Base-by-base conservation (phyloP, 768 basidiomycete species). In the Mycena galericulata region DNA sequence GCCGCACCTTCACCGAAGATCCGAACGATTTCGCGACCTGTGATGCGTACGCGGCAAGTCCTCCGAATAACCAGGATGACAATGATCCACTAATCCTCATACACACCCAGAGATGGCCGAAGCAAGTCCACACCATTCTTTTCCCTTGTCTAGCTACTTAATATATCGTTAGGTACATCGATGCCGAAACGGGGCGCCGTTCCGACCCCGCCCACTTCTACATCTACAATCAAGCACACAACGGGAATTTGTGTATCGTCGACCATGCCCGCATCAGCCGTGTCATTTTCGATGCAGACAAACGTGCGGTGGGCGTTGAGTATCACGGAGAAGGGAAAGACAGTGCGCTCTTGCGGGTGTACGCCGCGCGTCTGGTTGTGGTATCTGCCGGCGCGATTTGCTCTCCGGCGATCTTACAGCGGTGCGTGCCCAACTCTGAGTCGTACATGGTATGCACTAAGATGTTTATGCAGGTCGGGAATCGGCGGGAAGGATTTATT, bases 391-490 rank as follows among this genome's bases (percentile, higher is more conserved):
- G 87, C 0, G 80, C 88, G 1, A 86, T 89, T 59, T 87, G 88
- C 20, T 86, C 88, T 10, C 85, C 87, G 4, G 74, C 84, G 2
- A 87, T 90, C 30, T 75, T 90, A 22, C 88, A 89, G 67, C 79
- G 88, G 72, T 84, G 62, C 1, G 24, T 15, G 18, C 18, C 27
- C 15, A 4, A 10, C 6, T 27, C 18, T 11, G 4, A 3, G 6
- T 49, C 27, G 18, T 49, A 26, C 15, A 24, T 7, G 8, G 47
- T n/a, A 29, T 17, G 5, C 41, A 17, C 9, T 43, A 18, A 15
- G 9, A 15, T n/a, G n/a, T n/a, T n/a, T n/a, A n/a, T n/a, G n/a
- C n/a, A 80, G 80, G 24, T 91, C 90, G 0, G 92, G 94, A 7
- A 90, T 96, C 60, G 94, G 93, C 1, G 81, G 84, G 0, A 72